Percentiles rank a stretch among this genome's conserved stretches.
Evolutionary conservation across 2,329 filamentous ascomycete genomes (phyloP).

Genomic region (Hypoxylon sp.): DNA sequence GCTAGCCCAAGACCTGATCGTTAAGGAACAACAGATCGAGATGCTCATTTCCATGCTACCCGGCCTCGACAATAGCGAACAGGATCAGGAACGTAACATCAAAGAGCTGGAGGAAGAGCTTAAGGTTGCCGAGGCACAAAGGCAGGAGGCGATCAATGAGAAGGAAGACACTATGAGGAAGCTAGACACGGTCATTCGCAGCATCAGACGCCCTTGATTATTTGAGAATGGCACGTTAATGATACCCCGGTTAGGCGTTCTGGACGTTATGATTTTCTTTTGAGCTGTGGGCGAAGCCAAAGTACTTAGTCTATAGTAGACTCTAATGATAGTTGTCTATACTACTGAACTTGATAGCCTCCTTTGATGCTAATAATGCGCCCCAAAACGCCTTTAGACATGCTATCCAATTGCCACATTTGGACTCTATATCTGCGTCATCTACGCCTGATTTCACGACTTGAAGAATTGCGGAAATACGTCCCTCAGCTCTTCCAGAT

Average conservation of each 20-base stretch:
- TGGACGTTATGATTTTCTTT: slow-evolving; percentile 18
- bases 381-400: slow-evolving; percentile 15
- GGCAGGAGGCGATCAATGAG: slow-evolving; percentile 75
- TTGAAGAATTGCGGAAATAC: slow-evolving; percentile 92
- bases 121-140: slow-evolving; percentile 73
- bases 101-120: slow-evolving; percentile 76
- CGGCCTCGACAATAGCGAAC: slow-evolving; percentile 83
- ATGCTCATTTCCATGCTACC: slow-evolving; percentile 81
- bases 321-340: slow-evolving; percentile 14
- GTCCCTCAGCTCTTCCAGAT: slow-evolving; percentile 80
- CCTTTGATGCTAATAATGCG: slow-evolving; percentile 23
- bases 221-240: slow-evolving; percentile 30
- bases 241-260: slow-evolving; percentile 52
- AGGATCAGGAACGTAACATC: slow-evolving; percentile 79
- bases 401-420: slow-evolving; percentile 8
- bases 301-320: slow-evolving; percentile 7
- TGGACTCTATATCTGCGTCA: slow-evolving; percentile 1
- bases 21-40: slow-evolving; percentile 89
- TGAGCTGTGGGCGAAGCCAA: slow-evolving; percentile 1
- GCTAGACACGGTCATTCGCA: slow-evolving; percentile 73
- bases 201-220: slow-evolving; percentile 70
- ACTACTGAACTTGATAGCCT: slow-evolving; percentile 8
- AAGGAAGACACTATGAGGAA: slow-evolving; percentile 72
- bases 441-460: slow-evolving; percentile 50
- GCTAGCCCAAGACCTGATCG: slow-evolving; percentile 80